phyloP scores from a whole-genome alignment of 371 early-diverging fungal genomes.

The Mortierella sp. region DNA sequence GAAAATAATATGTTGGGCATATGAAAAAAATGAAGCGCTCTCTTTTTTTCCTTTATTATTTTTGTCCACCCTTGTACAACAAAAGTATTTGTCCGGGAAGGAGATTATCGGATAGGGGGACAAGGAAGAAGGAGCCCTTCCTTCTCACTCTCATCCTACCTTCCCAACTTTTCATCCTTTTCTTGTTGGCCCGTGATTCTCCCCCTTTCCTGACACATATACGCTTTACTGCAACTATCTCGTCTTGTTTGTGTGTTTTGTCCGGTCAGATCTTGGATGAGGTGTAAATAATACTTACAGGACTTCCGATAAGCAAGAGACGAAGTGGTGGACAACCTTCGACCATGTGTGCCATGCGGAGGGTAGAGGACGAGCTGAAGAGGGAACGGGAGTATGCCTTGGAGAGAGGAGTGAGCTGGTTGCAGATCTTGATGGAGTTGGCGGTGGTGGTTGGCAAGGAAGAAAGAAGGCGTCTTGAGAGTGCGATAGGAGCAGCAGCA shows the following conservation, averaged over 20 bases:
- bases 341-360: conserved; percentile 37
- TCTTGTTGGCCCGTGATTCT: not conserved
- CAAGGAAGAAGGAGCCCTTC: not conserved
- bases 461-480: conserved; percentile 1
- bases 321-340: conserved; percentile 60
- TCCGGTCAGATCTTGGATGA: not conserved
- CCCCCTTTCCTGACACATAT: not conserved
- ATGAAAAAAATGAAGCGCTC: not conserved
- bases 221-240: not conserved
- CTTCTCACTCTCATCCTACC: not conserved
- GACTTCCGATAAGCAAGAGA: conserved; percentile 72
- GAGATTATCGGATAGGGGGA: conserved; percentile 12
- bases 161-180: not conserved
- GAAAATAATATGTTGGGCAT: not conserved
- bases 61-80: not conserved
- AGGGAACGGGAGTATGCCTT: conserved; percentile 16
- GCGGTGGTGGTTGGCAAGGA: not conserved
- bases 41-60: not conserved
- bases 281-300: conserved; percentile 58
- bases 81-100: not conserved
- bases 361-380: conserved; percentile 26
- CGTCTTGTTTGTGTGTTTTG: not conserved
- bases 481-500: not conserved
- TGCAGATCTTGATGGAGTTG: conserved; percentile 3
- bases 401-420: not conserved